Conservation (phyloP, 352 stramenopile genomes). For the Pythium periplocum region DNA sequence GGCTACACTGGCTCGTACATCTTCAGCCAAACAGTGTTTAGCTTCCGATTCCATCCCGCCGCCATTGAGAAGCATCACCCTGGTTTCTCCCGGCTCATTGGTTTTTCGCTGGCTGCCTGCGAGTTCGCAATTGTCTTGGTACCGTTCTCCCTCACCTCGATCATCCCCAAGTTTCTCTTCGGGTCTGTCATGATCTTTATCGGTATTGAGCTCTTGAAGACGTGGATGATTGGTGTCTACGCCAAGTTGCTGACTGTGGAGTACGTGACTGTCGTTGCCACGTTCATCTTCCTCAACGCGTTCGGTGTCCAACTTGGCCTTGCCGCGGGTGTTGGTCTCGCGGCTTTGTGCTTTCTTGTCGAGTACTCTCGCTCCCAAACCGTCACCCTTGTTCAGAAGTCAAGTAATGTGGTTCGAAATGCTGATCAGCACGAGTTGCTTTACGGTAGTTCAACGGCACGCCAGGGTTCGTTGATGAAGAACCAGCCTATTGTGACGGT, state of each 20-base stretch:
- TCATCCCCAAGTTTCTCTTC: slow-evolving; percentile 96
- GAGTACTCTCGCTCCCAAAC: slow-evolving; percentile 65
- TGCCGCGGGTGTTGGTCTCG: slow-evolving; percentile 32
- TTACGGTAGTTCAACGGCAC: slow-evolving; percentile 13
- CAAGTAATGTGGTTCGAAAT: slow-evolving; percentile 60
- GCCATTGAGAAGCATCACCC: slow-evolving; percentile 28
- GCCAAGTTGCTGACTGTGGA: slow-evolving; percentile 68
- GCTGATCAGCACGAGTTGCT: slow-evolving; percentile 52
- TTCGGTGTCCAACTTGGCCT: slow-evolving; percentile 90
- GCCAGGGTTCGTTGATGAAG: slow-evolving; percentile 19
- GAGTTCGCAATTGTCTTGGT: slow-evolving; percentile 62
- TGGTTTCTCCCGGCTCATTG: slow-evolving; percentile 58
- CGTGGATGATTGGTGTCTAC: slow-evolving; percentile 57
- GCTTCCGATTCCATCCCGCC: slow-evolving; percentile 49
- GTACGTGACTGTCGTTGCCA: slow-evolving; percentile 88
- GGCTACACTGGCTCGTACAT: slow-evolving; percentile 91
- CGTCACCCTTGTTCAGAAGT: slow-evolving; percentile 51
- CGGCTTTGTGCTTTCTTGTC: slow-evolving; percentile 80
- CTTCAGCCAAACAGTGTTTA: slow-evolving; percentile 93
- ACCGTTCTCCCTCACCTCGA: slow-evolving; percentile 87
- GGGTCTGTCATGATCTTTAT: slow-evolving; percentile 96
- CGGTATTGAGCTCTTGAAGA: slow-evolving; percentile 91
- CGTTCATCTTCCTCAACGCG: slow-evolving; percentile 89
- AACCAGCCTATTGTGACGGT: slow-evolving; percentile 60
- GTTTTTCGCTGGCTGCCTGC: slow-evolving; percentile 43